phyloP scores from a whole-genome alignment of 768 basidiomycete species.

The Amanita fuliginea region DNA sequence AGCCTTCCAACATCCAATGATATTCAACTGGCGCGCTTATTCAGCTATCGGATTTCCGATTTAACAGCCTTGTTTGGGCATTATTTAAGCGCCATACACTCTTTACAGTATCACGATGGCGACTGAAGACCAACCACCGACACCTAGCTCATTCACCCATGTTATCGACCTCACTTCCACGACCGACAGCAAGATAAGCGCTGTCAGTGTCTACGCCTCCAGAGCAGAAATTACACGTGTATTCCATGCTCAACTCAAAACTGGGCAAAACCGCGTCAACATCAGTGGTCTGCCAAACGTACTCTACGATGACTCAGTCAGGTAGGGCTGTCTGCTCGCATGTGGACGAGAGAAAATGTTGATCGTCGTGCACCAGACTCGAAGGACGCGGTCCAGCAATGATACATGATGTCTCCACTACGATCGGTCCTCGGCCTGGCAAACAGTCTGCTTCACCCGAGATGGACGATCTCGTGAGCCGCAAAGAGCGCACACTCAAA shows the following conservation, averaged over 20 bases:
- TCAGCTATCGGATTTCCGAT: too few relatives aligned
- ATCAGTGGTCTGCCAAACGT: slow-evolving; percentile 26
- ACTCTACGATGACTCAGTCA: slow-evolving; percentile 26
- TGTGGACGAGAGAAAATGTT: background rate
- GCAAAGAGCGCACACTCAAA: slow-evolving; percentile 15
- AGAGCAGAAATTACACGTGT: slow-evolving; percentile 28
- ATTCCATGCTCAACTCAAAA: slow-evolving; percentile 18
- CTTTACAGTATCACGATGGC: background rate
- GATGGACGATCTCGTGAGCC: slow-evolving; percentile 15
- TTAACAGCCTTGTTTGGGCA: too few relatives aligned
- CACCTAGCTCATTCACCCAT: slow-evolving; percentile 1
- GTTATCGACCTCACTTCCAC: slow-evolving; percentile 16
- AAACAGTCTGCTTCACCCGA: slow-evolving; percentile 15
- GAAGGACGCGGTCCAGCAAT: slow-evolving; percentile 34
- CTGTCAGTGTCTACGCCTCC: slow-evolving; percentile 23
- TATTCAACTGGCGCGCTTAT: too few relatives aligned
- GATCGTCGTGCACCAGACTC: background rate
- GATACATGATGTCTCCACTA: slow-evolving; percentile 33
- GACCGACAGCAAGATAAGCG: slow-evolving; percentile 21
- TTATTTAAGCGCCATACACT: too few relatives aligned
- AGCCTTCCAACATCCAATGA: too few relatives aligned
- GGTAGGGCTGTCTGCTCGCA: slow-evolving; percentile 14
- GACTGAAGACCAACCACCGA: slow-evolving; percentile 2
- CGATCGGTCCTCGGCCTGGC: slow-evolving; percentile 11
- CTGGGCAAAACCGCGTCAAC: slow-evolving; percentile 29